A percentile compares a stretch with the other conserved stretches of the same genome.
phyloP scores from a whole-genome alignment of 257 asterid species.

The Solanum medicagineum region DNA sequence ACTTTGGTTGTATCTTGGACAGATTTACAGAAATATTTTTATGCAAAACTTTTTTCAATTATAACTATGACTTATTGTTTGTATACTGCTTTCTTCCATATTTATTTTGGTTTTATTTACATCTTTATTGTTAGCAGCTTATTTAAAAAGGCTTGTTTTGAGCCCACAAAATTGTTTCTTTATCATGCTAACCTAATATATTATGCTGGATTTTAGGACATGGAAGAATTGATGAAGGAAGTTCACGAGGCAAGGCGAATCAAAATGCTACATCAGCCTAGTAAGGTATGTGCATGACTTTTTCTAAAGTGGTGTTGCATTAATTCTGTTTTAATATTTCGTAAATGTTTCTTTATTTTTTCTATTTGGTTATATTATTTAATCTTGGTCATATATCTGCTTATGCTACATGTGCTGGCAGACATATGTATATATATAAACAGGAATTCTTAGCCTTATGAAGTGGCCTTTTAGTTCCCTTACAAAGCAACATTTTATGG shows the following conservation, averaged over 20 bases:
- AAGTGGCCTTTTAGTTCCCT: background rate
- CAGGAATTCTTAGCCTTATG: background rate
- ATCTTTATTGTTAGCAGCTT: background rate
- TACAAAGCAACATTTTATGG: background rate
- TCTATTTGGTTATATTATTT: background rate
- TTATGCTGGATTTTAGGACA: slow-evolving; percentile 29
- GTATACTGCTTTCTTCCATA: background rate
- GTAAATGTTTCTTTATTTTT: background rate
- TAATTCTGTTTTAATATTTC: background rate
- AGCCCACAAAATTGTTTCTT: background rate
- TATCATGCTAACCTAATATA: background rate
- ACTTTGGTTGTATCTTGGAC: background rate
- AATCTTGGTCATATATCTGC: background rate
- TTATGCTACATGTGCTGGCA: background rate
- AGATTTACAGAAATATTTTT: background rate
- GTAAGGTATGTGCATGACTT: slow-evolving; percentile 43
- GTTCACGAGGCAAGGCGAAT: slow-evolving; percentile 92
- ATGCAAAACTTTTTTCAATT: background rate
- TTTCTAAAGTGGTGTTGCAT: background rate
- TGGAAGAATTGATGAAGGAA: slow-evolving; percentile 90
- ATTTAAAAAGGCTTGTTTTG: background rate
- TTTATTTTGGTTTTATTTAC: background rate
- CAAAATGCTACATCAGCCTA: slow-evolving; percentile 93
- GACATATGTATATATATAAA: background rate
- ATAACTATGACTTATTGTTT: background rate